Conservation (phyloP, 129 eudicot genomes). For the Erigeron canadensis region DNA sequence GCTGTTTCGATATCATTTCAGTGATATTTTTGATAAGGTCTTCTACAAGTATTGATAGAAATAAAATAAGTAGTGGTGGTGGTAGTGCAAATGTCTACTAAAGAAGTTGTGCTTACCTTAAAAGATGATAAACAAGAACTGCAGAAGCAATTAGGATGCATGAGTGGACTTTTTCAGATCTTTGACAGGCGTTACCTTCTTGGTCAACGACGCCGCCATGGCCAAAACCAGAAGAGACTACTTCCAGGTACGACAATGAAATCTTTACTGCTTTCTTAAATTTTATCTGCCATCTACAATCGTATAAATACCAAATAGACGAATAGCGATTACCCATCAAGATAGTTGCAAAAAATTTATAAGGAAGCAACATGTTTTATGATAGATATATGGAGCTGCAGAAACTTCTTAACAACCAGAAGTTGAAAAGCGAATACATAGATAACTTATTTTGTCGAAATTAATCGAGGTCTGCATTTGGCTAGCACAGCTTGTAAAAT, state of each 20-base stretch:
- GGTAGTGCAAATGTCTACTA: slow-evolving; percentile 54
- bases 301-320: too few relatives aligned
- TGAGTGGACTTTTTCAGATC: slow-evolving; percentile 85
- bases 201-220: slow-evolving; percentile 44
- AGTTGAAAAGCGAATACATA: not conserved
- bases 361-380: slow-evolving; percentile 22
- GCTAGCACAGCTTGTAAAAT: not conserved
- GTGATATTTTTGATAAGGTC: slow-evolving; percentile 15
- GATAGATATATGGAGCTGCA: slow-evolving; percentile 9
- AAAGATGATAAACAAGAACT: slow-evolving; percentile 61
- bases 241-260: slow-evolving; percentile 47
- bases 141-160: slow-evolving; percentile 87
- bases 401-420: not conserved
- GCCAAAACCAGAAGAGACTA: slow-evolving; percentile 53
- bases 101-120: slow-evolving; percentile 47
- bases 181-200: slow-evolving; percentile 68
- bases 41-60: slow-evolving; percentile 15
- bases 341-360: not conserved
- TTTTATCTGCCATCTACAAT: not conserved
- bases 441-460: not conserved
- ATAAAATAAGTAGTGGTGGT: slow-evolving; percentile 16
- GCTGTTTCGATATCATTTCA: slow-evolving; percentile 1
- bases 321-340: not conserved
- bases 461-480: not conserved
- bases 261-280: not conserved